Evolutionary conservation across 2,329 filamentous ascomycete genomes (phyloP), one percentile per base, ranked within the genome.

Genomic region (Colletotrichum karsti): DNA sequence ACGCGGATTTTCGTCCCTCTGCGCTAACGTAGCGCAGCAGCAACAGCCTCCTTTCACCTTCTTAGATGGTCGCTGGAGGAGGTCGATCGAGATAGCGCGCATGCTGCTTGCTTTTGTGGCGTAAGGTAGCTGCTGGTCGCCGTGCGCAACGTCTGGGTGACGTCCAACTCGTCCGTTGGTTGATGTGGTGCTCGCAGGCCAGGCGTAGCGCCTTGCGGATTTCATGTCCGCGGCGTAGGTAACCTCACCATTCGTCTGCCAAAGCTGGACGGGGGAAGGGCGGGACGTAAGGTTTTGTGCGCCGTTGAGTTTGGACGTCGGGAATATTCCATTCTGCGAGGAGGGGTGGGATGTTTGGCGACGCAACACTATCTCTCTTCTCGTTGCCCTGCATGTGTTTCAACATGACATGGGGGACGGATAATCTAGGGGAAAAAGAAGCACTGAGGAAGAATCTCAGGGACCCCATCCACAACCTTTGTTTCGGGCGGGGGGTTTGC

Each of bases 81-180:
- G 9, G 22, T 53, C 30, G 51, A 59, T 65, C 46, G 54, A 68
- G 54, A 65, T 68, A 59, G 65, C 61, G 53, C 53, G 30, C 30
- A 44, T 50, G 56, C 46, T 26, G 30, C 41, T 33, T 18, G 33
- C 44, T 37, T 42, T 35, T 26, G 33, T 33, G n/a, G n/a, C n/a
- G n/a, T 12, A 35, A 35, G 22, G 30, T 39, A 18, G 50, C 63
- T 63, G 50, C 57, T 50, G 54, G 65, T 68, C 46, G 65, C 65
- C 54, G 54, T 68, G 65, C 65, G 65, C 65, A 68, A 68, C 65
- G 54, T 50, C 46, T 46, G 24, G 61, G 65, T 39, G 54, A 68
- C 54, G 54, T 50, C 46, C 35, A 57, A 28, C 10, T 46, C 41
- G 26, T 42, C 37, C 39, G 35, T 30, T 41, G 15, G n/a, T n/a